Conservation (phyloP, 116 monocot species). For the Zostera marina region DNA sequence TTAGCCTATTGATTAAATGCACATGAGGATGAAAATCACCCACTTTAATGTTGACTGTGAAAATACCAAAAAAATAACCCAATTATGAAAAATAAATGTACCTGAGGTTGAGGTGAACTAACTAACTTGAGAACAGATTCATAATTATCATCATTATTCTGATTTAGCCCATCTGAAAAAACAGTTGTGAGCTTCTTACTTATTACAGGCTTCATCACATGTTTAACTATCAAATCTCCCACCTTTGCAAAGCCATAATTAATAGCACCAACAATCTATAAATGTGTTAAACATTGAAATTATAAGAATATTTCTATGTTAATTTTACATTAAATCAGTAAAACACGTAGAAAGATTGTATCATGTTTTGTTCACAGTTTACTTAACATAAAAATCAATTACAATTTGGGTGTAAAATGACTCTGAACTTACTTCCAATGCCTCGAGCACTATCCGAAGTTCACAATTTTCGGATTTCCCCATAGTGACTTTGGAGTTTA, state of each 20-base stretch:
- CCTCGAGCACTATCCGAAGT: constrained; percentile 40
- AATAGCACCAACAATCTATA: constrained; percentile 48
- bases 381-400: not conserved
- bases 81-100: constrained; percentile 11
- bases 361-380: not conserved
- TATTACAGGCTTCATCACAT: constrained; percentile 56
- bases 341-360: not conserved
- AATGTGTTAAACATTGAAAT: not conserved
- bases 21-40: no score
- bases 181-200: constrained; percentile 16
- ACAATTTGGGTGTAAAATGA: not conserved
- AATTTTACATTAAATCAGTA: not conserved
- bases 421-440: constrained; percentile 48
- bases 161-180: constrained; percentile 26
- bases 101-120: constrained; percentile 37
- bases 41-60: no score
- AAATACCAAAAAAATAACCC: no score
- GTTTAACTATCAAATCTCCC: constrained; percentile 66
- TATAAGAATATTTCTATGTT: not conserved
- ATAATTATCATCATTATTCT: constrained; percentile 11
- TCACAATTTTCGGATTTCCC: constrained; percentile 11
- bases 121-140: constrained; percentile 32
- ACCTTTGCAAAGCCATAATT: constrained; percentile 76
- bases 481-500: constrained; percentile 16
- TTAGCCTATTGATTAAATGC: no score